Evolutionary conservation across 352 stramenopile species (phyloP).

Genomic region (Thraustochytrium sp.): DNA sequence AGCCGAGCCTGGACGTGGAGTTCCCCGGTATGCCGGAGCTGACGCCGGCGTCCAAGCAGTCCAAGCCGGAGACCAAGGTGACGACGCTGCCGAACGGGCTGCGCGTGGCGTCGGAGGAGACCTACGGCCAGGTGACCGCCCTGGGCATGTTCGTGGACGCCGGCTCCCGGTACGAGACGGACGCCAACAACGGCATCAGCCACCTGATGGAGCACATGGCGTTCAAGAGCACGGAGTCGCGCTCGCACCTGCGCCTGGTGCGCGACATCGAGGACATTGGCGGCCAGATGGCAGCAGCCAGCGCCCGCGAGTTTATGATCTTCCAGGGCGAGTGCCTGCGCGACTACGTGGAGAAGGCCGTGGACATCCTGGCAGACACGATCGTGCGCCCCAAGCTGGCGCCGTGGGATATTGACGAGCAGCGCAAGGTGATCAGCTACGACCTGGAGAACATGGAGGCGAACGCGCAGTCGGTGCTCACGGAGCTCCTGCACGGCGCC

Average conservation of each 20-base stretch:
- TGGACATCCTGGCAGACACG: slow-evolving; percentile 77
- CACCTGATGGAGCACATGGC: slow-evolving; percentile 47
- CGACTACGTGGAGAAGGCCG: slow-evolving; percentile 71
- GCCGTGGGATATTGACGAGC: slow-evolving; percentile 49
- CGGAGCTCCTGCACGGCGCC: slow-evolving; percentile 71
- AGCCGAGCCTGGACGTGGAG: slow-evolving; percentile 40
- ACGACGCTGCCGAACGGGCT: slow-evolving; percentile 47
- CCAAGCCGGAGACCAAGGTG: slow-evolving; percentile 35
- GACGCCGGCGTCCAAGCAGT: not conserved
- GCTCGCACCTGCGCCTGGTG: slow-evolving; percentile 28
- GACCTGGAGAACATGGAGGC: slow-evolving; percentile 74
- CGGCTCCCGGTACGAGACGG: slow-evolving; percentile 38
- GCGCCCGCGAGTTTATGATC: slow-evolving; percentile 75
- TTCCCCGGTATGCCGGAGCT: slow-evolving; percentile 42
- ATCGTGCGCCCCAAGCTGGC: slow-evolving; percentile 68
- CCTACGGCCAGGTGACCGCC: slow-evolving; percentile 37
- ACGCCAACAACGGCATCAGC: slow-evolving; percentile 23
- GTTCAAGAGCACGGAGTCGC: slow-evolving; percentile 37
- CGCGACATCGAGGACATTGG: slow-evolving; percentile 27
- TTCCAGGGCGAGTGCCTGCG: slow-evolving; percentile 81
- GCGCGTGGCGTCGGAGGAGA: slow-evolving; percentile 45
- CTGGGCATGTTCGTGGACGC: slow-evolving; percentile 43
- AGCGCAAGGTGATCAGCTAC: slow-evolving; percentile 71
- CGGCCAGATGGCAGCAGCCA: slow-evolving; percentile 17
- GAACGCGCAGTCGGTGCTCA: slow-evolving; percentile 60